A percentile compares a stretch with the other conserved stretches of the same genome.
These are phyloP conservation scores for Rhypophila decipiens DNA, from an alignment of 495 filamentous ascomycete genomes.

Conservation along the genomic window DNA sequence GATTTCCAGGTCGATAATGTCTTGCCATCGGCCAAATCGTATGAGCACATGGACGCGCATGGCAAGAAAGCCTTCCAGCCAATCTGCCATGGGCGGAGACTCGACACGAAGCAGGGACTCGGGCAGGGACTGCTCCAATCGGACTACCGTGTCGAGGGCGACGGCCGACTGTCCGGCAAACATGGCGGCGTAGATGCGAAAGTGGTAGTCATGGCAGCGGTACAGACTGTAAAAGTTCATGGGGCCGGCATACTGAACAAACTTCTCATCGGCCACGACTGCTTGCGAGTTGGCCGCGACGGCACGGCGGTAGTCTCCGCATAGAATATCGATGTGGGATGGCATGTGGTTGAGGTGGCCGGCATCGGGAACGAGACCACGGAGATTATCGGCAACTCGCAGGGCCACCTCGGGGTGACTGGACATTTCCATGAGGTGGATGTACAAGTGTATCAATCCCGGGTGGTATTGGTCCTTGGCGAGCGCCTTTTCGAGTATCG, in stretches of 20 bases:
- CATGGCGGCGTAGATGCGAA: slow-evolving; percentile 66
- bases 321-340: slow-evolving; percentile 59
- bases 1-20: slow-evolving; percentile 43
- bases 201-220: slow-evolving; percentile 60
- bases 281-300: slow-evolving; percentile 57
- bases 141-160: slow-evolving; percentile 47
- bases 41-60: slow-evolving; percentile 59
- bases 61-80: slow-evolving; percentile 59
- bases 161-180: slow-evolving; percentile 53
- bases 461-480: slow-evolving; percentile 46
- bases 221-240: slow-evolving; percentile 66
- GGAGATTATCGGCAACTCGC: slow-evolving; percentile 50
- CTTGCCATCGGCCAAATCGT: slow-evolving; percentile 61
- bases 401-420: slow-evolving; percentile 52
- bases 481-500: slow-evolving; percentile 48
- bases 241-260: slow-evolving; percentile 41
- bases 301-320: slow-evolving; percentile 58
- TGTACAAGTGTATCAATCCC: slow-evolving; percentile 62
- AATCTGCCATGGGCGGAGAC: slow-evolving; percentile 66
- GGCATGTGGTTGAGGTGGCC: slow-evolving; percentile 74
- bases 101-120: slow-evolving; percentile 54
- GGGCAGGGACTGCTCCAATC: slow-evolving; percentile 49
- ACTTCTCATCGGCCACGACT: slow-evolving; percentile 57
- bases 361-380: slow-evolving; percentile 56
- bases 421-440: slow-evolving; percentile 73